Percentiles rank a stretch among this genome's conserved stretches.
Conservation (phyloP, 331 rosid species). For the Telfairia occidentalis region DNA sequence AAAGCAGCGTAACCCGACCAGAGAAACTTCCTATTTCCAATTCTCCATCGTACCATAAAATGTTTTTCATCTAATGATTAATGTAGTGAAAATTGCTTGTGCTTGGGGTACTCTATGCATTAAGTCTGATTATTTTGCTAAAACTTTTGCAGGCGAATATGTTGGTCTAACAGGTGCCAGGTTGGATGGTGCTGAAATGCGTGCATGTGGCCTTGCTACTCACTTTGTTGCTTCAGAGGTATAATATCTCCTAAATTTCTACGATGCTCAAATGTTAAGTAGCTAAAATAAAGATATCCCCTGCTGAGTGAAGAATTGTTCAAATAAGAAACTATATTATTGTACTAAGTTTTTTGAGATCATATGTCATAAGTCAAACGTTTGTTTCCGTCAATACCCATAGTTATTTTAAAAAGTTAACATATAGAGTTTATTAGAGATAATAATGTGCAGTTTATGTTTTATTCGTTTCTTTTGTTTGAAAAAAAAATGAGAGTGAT, state of each 20-base stretch:
- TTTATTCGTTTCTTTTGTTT: background rate
- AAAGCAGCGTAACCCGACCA: background rate
- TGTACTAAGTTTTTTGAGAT: background rate
- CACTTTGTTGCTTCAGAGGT: conserved; percentile 77
- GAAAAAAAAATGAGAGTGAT: background rate
- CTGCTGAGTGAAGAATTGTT: background rate
- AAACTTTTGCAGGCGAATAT: conserved; percentile 69
- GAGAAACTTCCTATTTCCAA: background rate
- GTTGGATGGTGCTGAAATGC: conserved; percentile 97
- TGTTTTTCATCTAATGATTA: background rate
- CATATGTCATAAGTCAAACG: background rate
- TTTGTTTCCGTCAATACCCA: background rate
- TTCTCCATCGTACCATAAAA: background rate
- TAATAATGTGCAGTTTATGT: background rate
- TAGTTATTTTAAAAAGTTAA: background rate
- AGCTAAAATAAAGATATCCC: background rate
- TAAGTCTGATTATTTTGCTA: background rate
- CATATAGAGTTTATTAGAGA: background rate
- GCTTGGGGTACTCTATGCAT: background rate
- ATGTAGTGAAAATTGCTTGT: background rate
- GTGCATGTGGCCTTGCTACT: conserved; percentile 88
- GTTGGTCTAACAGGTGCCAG: conserved; percentile 84
- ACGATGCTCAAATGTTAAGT: background rate
- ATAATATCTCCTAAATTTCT: conserved; percentile 17
- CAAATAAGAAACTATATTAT: background rate